Base-by-base conservation (phyloP, 345 rosid species). In the Sisymbrium irio region DNA sequence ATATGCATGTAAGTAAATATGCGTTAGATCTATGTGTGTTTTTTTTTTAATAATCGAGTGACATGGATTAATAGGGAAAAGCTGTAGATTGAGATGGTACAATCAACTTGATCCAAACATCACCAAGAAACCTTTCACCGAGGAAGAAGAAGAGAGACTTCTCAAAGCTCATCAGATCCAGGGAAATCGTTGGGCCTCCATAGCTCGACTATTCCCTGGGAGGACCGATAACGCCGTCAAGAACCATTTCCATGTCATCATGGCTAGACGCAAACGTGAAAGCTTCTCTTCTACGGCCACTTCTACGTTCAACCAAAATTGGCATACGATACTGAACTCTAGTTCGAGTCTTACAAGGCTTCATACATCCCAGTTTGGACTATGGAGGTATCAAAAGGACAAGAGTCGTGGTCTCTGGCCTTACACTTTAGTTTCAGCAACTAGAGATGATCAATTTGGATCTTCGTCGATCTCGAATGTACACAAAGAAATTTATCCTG, bases 71-170 rank as follows among this genome's bases (percentile, higher is more conserved):
- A 30, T 68, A 87, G 89, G 92, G 66, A 87, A 87, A 75, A 87
- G 92, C 19, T 88, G 90, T 77, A 84, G 92, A 78, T 80, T 88
- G 82, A 88, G 92, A 67, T 88, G 92, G 92, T 88, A 72, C 62
- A 88, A 88, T 70, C 92, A 88, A 78, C 80, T 88, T n/a, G 92
- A 88, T 77, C 92, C 92, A 30, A 80, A 80, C 44, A 88, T 88
- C 83, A 88, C 85, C 54, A 75, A 82, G 68, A 78, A 79, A 12
- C 92, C 90, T 0, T 88, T 88, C 64, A 83, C 88, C 4, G 86
- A 85, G 59, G 87, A 85, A 49, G 92, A 85, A 78, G 92, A 88
- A 68, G 87, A 83, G 59, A 77, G 83, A 60, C 85, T 88, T 0
- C 81, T 88, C 9, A 78, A 75, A 20, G 87, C 87, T 41, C 90